Conservation (phyloP, 73 alveolate species). For the Tetrahymena thermophila region DNA sequence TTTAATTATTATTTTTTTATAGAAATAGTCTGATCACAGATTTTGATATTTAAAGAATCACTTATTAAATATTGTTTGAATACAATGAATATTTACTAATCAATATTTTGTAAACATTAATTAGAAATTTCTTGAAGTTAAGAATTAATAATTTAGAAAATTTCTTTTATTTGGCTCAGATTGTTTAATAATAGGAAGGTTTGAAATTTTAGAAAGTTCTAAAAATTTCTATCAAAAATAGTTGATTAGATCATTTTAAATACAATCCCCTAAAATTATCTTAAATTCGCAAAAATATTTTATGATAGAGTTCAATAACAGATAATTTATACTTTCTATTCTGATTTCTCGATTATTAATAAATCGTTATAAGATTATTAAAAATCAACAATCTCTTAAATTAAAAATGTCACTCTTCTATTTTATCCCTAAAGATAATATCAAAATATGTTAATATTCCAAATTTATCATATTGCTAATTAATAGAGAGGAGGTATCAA, state of each 20-base stretch:
- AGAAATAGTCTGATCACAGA: not conserved
- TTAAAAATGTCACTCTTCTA: not conserved
- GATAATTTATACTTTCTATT: not conserved
- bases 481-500: no score
- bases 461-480: not conserved
- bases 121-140: not conserved
- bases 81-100: not conserved
- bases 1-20: not conserved
- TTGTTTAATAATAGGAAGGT: not conserved
- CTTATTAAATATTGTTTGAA: not conserved
- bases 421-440: not conserved
- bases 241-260: not conserved
- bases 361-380: no score
- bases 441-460: no score
- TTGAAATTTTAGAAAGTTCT: not conserved
- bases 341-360: not conserved
- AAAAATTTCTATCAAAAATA: not conserved
- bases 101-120: not conserved
- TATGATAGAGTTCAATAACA: not conserved
- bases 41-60: not conserved
- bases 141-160: not conserved
- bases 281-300: not conserved
- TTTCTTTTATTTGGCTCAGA: not conserved
- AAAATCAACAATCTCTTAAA: not conserved
- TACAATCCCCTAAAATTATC: not conserved